These are phyloP conservation scores for Rhizoclosmatium globosum DNA, from an alignment of 192 early-diverging fungal species.

Conservation along the genomic window DNA sequence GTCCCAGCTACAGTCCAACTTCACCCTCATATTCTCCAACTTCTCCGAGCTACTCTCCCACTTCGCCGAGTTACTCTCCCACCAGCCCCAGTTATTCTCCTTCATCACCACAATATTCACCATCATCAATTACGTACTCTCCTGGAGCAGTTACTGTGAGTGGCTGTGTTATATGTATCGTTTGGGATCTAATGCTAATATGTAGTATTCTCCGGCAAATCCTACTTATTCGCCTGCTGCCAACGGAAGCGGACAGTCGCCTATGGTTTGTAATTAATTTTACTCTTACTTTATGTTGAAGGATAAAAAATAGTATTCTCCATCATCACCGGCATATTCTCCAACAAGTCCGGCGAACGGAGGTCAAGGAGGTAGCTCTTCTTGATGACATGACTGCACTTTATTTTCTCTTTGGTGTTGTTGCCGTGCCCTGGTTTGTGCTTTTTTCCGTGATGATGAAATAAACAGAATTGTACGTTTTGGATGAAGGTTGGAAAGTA, in stretches of 20 bases:
- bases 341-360: conserved; percentile 49
- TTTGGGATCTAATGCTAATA: conserved; percentile 43
- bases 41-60: not conserved
- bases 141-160: conserved; percentile 38
- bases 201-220: conserved; percentile 48
- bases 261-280: conserved; percentile 1
- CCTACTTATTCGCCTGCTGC: conserved; percentile 44
- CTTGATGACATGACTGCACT: no score
- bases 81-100: conserved; percentile 66
- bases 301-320: conserved; percentile 35
- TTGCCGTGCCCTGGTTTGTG: no score
- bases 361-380: not conserved
- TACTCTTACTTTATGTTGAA: not conserved
- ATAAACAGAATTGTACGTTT: no score
- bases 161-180: not conserved
- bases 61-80: conserved; percentile 62
- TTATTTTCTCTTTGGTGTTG: no score
- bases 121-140: conserved; percentile 54
- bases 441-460: no score
- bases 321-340: conserved; percentile 80
- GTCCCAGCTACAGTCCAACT: no score
- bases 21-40: no score
- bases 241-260: conserved; percentile 9
- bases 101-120: conserved; percentile 68
- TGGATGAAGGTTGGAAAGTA: no score